Conservation (phyloP, 805 yeast genomes). For the Sugiyamaella smithiae region DNA sequence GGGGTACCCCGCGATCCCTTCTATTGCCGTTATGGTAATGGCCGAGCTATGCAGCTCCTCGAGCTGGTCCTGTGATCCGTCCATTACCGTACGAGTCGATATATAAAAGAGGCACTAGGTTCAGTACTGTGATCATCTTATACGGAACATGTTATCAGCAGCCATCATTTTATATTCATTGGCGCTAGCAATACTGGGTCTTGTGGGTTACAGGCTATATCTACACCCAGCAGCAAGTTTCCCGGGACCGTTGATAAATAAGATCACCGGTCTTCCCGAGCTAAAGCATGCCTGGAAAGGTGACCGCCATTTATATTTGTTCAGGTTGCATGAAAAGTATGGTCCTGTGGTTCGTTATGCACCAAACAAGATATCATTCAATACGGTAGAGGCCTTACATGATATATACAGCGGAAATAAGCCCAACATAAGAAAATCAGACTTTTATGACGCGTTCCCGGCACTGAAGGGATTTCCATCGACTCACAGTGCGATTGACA, state of each 20-base stretch:
- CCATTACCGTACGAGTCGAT: not conserved
- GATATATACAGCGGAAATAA: conserved; percentile 17
- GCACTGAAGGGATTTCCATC: conserved; percentile 22
- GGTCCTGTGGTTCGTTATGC: conserved; percentile 20
- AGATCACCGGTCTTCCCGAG: conserved; percentile 17
- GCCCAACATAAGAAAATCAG: conserved; percentile 18
- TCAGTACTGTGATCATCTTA: too few relatives aligned
- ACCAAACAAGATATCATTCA: conserved; percentile 19
- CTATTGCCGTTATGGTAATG: not conserved
- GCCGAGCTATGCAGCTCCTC: too few relatives aligned
- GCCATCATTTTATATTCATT: too few relatives aligned
- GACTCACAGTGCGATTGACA: conserved; percentile 19
- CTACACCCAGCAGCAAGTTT: conserved; percentile 18
- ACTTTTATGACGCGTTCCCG: conserved; percentile 22
- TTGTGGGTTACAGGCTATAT: too few relatives aligned
- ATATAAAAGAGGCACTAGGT: too few relatives aligned
- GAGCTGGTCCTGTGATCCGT: not conserved
- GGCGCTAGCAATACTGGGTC: too few relatives aligned
- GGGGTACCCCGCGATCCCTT: conserved; percentile 1
- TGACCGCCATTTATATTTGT: conserved; percentile 18
- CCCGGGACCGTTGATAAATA: conserved; percentile 21
- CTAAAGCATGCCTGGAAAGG: conserved; percentile 21
- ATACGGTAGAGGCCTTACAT: conserved; percentile 17
- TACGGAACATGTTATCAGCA: too few relatives aligned
- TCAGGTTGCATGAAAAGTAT: conserved; percentile 15